Percentiles rank a stretch among this genome's conserved stretches.
These are phyloP conservation scores for Suhomyces maxii DNA, from an alignment of 1,139 yeast species.

Conservation along the genomic window DNA sequence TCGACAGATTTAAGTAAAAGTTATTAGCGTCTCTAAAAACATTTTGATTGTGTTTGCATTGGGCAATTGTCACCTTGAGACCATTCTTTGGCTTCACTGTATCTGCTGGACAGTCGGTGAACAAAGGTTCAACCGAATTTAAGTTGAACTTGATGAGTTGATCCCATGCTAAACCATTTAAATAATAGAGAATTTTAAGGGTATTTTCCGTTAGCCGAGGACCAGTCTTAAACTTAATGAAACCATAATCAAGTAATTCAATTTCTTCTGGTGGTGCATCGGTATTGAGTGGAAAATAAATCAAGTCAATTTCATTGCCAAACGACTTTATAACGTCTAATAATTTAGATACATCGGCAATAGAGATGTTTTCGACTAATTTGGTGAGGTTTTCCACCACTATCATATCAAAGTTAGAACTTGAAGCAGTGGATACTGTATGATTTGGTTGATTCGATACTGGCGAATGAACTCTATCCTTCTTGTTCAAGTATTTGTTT, in stretches of 20 bases:
- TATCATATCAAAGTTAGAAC: conserved; percentile 31
- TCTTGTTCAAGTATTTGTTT: conserved; percentile 17
- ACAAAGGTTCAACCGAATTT: conserved; percentile 11
- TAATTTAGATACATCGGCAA: conserved; percentile 4
- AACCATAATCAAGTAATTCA: conserved; percentile 30
- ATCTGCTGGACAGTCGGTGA: conserved; percentile 5
- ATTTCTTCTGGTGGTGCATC: conserved; percentile 7
- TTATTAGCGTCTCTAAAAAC: conserved; percentile 19
- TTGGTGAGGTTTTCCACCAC: conserved; percentile 45
- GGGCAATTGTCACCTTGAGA: conserved; percentile 37
- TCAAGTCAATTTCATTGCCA: conserved; percentile 39
- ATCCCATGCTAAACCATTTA: conserved; percentile 28
- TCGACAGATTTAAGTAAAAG: conserved; percentile 5
- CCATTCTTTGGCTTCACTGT: conserved; percentile 28
- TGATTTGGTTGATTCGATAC: not conserved
- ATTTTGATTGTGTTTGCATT: conserved; percentile 41
- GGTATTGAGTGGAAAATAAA: conserved; percentile 42
- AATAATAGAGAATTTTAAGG: conserved; percentile 32
- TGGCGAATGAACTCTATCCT: conserved; percentile 18
- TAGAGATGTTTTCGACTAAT: conserved; percentile 19
- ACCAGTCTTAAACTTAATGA: conserved; percentile 26
- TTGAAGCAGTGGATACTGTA: not conserved
- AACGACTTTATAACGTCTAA: conserved; percentile 34
- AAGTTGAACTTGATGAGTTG: conserved; percentile 24
- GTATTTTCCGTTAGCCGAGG: conserved; percentile 21